Conservation (phyloP, 306 rosid genomes). For the Cicer arietinum region DNA sequence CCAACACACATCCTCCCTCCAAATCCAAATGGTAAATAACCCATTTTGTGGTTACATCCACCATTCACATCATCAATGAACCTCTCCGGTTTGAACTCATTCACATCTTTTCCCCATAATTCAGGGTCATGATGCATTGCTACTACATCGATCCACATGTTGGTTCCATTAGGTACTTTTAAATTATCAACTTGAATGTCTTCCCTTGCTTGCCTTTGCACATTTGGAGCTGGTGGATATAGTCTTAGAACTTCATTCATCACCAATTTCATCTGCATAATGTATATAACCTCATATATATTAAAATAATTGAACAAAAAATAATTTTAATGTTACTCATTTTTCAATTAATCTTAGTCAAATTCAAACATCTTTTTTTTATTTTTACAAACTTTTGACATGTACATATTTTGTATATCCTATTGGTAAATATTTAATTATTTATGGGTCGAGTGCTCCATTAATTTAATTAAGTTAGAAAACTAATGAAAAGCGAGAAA, state of each 20-base stretch:
- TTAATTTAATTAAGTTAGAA: neutral
- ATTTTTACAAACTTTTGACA: neutral
- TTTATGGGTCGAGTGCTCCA: neutral
- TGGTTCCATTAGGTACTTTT: conserved; percentile 75
- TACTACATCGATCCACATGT: conserved; percentile 89
- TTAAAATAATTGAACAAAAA: neutral
- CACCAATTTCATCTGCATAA: conserved; percentile 89
- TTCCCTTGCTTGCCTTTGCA: conserved; percentile 85
- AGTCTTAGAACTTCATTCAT: conserved; percentile 87
- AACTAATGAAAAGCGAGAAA: neutral
- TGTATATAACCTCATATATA: neutral
- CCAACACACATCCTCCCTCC: conserved; percentile 99
- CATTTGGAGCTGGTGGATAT: conserved; percentile 90
- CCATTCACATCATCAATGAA: conserved; percentile 65
- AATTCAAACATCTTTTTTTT: neutral
- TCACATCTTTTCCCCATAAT: conserved; percentile 83
- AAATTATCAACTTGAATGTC: conserved; percentile 62
- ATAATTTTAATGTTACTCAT: too few species aligned
- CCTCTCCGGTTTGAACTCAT: conserved; percentile 68
- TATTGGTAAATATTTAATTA: neutral
- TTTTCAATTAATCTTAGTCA: conserved; percentile 15
- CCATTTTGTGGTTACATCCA: conserved; percentile 90
- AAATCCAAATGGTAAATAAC: conserved; percentile 87
- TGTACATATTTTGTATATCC: neutral
- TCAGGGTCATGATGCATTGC: conserved; percentile 80